Conservation (phyloP, 306 rosid species). For the Medicago ruthenica region DNA sequence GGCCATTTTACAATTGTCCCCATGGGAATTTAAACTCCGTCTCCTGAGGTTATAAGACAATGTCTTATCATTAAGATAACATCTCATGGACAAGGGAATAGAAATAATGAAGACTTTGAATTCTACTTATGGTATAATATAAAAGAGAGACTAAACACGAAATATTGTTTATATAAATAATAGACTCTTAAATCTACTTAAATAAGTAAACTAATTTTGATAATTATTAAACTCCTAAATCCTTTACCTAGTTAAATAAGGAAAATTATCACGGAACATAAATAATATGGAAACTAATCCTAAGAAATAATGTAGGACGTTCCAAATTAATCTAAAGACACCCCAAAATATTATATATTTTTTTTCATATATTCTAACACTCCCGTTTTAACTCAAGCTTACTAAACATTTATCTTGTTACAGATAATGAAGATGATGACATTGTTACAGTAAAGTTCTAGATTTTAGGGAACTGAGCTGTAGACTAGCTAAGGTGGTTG, state of each 20-base stretch:
- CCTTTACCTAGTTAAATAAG: neutral
- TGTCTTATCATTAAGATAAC: neutral
- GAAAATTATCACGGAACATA: neutral
- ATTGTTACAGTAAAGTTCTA: neutral
- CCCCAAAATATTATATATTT: neutral
- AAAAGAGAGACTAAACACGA: neutral
- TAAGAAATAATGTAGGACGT: neutral
- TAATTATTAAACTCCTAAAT: neutral
- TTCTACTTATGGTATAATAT: neutral
- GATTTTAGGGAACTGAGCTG: neutral
- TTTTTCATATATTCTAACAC: neutral
- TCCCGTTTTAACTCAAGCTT: neutral
- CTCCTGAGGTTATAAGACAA: neutral
- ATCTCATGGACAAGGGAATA: neutral
- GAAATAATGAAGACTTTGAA: neutral
- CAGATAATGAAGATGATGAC: neutral
- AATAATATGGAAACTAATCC: neutral
- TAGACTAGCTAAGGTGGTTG: neutral
- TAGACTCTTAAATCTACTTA: conserved; percentile 6
- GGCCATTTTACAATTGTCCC: neutral
- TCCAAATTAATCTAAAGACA: neutral
- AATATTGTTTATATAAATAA: neutral
- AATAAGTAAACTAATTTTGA: neutral
- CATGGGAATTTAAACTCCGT: neutral
- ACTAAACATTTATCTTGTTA: neutral